Base-by-base conservation (phyloP, 148 eudicot species). In the Camellia granthamiana region DNA sequence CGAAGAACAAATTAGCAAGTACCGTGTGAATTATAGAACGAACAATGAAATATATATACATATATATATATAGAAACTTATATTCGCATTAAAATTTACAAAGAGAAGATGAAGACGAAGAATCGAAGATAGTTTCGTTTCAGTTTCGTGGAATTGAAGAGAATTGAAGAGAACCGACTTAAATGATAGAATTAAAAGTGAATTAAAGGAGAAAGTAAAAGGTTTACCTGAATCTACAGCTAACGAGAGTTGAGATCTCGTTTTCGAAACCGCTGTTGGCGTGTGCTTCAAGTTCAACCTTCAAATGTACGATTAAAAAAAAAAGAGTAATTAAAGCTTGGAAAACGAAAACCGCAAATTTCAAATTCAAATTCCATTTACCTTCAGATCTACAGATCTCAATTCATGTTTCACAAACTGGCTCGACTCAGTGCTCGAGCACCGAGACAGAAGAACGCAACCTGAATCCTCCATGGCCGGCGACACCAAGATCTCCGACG, bases 311-410 rank as follows among this genome's bases (percentile, higher is more conserved):
- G 30, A 51, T 5, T 52, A 71, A 6, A 54, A 61, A 0, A 76
- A 41, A 41, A 49, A 3, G 6, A 21, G 46, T 3, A 77, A 62
- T 12, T 58, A 72, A n/a, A 70, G 74, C 74, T 56, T 16, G 49
- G 14, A 19, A 61, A 78, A 59, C 41, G 41, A 42, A 46, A 19
- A 74, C 38, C 3, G 13, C 0, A 14, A 67, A 7, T 3, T 56
- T 14, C 23, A 55, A 49, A 16, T 59, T 64, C 62, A 23, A 80
- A 82, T 7, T 60, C 61, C 10, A 69, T 4, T 44, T 74, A 86
- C 89, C 87, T 86, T 78, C 79, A 82, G 87, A 86, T 84, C 89
- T 77, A 76, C 30, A 19, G 81, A 80, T 72, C 61, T 47, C 62
- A 38, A 43, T 61, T 55, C 74, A 15, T 18, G 30, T 51, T 81